Base-by-base conservation (phyloP, 164 flowering plant genomes). In the Brasenia schreberi region DNA sequence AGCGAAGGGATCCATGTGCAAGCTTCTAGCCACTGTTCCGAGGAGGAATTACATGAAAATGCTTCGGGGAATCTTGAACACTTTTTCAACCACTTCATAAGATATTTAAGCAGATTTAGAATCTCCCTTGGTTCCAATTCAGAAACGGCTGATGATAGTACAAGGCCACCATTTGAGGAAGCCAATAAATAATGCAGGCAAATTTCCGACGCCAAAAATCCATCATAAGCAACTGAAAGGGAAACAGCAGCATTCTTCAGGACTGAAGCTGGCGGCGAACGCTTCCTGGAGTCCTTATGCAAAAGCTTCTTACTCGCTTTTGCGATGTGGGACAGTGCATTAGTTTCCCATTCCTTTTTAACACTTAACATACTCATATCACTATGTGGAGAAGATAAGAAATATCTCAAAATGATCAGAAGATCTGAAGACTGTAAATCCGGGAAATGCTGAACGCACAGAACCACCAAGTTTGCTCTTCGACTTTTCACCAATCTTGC, bases 61-160 rank as follows among this genome's bases (percentile, higher is more conserved):
- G 82, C 93, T 67, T 84, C 82, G 42, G 97, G 97, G 75, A 95
- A 89, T 78, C 76, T 89, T 72, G 87, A 85, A 66, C 84, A 95
- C 73, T 95, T 89, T 69, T 71, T 86, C 79, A 92, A 63, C 99
- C 97, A 95, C 74, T 92, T 95, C 17, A 81, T 82, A 62, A 92
- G 65, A 65, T 95, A 95, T 68, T 70, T 56, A 71, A 88, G 71
- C 80, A 95, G 73, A 14, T 73, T 72, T 81, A 76, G 69, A 75
- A 84, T 74, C 80, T 89, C 93, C 23, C 66, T 64, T 19, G 81
- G 85, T 72, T 68, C 80, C 75, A 95, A 74, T 74, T 80, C 83
- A 43, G 85, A 71, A 2, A 92, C 60, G 5, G 86, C 75, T 65
- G 84, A 76, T 0, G 92, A 71, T n/a, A 87, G 73, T 6, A 82